Conservation (phyloP, 495 filamentous ascomycete species). For the Neurospora tetrasperma region DNA sequence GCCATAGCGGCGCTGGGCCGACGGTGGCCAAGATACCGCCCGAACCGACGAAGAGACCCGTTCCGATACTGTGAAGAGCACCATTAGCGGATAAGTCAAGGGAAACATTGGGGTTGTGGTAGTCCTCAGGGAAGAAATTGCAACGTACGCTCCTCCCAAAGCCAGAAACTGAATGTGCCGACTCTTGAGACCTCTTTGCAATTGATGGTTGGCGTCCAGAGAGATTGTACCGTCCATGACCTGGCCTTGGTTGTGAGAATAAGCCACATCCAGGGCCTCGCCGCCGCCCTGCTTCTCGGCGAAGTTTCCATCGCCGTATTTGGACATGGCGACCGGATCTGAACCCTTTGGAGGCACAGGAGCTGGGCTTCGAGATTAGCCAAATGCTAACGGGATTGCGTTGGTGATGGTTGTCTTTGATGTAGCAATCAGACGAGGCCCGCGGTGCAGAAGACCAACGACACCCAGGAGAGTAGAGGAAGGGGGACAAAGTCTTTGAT, state of each 20-base stretch:
- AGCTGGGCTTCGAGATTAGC: neutral
- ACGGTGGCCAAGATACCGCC: slow-evolving; percentile 37
- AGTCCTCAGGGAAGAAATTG: neutral
- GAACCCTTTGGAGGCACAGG: neutral
- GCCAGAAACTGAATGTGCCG: slow-evolving; percentile 65
- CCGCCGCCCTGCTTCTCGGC: neutral
- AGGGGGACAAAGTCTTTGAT: neutral
- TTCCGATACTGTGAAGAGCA: slow-evolving; percentile 44
- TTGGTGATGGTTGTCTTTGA: neutral
- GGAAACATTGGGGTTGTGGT: too few species aligned
- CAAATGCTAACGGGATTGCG: neutral
- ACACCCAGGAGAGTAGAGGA: neutral
- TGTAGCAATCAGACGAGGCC: neutral
- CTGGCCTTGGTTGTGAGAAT: neutral
- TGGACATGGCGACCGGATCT: neutral
- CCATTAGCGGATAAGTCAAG: neutral
- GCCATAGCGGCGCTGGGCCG: slow-evolving; percentile 40
- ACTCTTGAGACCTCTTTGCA: slow-evolving; percentile 53
- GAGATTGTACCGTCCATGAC: slow-evolving; percentile 16
- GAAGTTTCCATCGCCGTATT: neutral
- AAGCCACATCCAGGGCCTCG: neutral
- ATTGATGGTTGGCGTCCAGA: slow-evolving; percentile 20
- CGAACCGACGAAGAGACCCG: slow-evolving; percentile 46
- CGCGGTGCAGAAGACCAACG: neutral
- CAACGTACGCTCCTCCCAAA: slow-evolving; percentile 46